Conservation (phyloP, 768 basidiomycete species). For the Cantharellus cinnabarinus region DNA sequence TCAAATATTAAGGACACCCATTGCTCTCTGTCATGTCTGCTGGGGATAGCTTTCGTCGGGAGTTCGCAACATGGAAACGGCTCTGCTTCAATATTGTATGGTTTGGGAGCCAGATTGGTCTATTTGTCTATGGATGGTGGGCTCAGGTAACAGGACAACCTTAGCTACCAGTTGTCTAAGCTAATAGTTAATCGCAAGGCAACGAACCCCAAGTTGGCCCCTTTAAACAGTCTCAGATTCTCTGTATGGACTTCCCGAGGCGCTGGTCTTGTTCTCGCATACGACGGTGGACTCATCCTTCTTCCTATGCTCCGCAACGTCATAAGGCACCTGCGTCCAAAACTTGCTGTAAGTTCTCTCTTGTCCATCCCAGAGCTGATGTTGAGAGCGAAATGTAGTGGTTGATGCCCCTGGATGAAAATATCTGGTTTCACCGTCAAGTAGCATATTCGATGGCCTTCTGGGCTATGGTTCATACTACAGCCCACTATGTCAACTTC, state of each 20-base stretch:
- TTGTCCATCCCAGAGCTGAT: neutral
- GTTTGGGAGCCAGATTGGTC: neutral
- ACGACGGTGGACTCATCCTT: conserved; percentile 69
- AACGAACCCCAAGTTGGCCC: conserved; percentile 41
- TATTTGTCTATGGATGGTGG: neutral
- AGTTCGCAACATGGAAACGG: neutral
- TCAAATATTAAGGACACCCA: too few species aligned
- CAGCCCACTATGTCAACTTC: conserved; percentile 87
- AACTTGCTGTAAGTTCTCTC: conserved; percentile 32
- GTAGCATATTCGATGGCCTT: conserved; percentile 90
- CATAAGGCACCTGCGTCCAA: conserved; percentile 66
- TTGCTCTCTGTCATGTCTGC: neutral
- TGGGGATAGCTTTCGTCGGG: neutral
- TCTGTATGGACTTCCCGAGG: conserved; percentile 85
- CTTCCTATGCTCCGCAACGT: conserved; percentile 80
- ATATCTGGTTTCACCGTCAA: conserved; percentile 42
- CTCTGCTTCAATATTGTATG: neutral
- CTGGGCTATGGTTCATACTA: conserved; percentile 58
- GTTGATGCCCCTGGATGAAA: neutral
- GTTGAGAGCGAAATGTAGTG: neutral
- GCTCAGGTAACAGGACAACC: neutral
- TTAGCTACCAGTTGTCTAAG: neutral
- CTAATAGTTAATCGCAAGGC: conserved; percentile 19
- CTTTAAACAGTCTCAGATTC: conserved; percentile 57
- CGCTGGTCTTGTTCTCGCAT: conserved; percentile 76